Conservation (phyloP, 441 rosid genomes). For the Arabidopsis lyrata region DNA sequence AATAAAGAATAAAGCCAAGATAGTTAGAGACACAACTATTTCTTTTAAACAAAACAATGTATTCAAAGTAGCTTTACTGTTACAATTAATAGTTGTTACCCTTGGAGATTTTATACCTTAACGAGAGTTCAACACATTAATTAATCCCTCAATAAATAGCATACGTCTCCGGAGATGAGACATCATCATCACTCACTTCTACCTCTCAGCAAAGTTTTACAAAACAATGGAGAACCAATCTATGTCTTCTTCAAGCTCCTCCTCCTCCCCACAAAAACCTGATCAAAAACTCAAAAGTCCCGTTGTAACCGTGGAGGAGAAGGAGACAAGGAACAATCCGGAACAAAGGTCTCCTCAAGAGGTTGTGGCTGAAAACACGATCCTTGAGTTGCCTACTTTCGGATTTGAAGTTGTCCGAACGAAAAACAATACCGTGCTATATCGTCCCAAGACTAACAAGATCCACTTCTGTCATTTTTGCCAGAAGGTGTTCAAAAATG, state of each 20-base stretch:
- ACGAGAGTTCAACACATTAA: neutral
- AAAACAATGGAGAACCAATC: neutral
- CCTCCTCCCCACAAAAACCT: neutral
- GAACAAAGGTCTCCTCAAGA: neutral
- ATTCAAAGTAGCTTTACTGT: neutral
- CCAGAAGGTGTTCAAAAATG: slow-evolving; percentile 48
- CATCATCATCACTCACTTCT: neutral
- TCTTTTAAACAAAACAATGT: neutral
- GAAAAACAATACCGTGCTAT: no score
- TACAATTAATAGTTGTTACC: neutral
- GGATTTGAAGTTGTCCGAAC: neutral
- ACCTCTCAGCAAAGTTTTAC: neutral
- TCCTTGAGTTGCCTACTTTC: neutral
- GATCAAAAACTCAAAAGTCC: neutral
- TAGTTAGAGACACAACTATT: neutral
- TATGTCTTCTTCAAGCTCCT: slow-evolving; percentile 16
- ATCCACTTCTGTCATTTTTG: slow-evolving; percentile 51
- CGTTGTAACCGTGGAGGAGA: neutral
- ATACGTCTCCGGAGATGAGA: neutral
- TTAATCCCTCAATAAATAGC: neutral
- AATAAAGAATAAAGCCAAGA: neutral
- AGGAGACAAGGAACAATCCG: neutral
- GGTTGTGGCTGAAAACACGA: neutral
- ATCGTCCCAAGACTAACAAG: no score
- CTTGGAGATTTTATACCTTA: slow-evolving; percentile 27